Evolutionary conservation across 164 flowering plant genomes (phyloP), one percentile per base, ranked within the genome.

Genomic region (Macadamia integrifolia): DNA sequence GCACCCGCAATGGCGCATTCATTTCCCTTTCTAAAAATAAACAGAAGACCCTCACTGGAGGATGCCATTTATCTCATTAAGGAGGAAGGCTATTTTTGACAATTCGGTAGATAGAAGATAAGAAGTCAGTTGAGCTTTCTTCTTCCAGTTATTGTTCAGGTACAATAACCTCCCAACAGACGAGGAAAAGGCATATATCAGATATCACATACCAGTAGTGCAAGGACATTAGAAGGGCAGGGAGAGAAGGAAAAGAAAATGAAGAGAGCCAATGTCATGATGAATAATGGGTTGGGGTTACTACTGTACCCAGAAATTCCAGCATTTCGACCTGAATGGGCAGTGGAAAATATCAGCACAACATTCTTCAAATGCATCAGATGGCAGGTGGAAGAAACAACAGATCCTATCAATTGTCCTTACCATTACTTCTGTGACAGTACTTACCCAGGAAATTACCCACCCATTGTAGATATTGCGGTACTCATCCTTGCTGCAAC

Each of bases 371-470:
- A 81, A 58, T 85, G 88, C 61, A 61, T 70, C 40, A 75, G 79
- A 71, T 85, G 85, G 87, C 87, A 85, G 58, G 68, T 77, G 0
- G 87, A 85, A 73, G 84, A 83, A 61, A 85, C 87, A 55, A 43
- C 80, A 67, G 87, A 85, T 70, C 84, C 82, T 28, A 40, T 77
- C 62, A 61, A 64, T 73, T 85, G 88, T 74, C 86, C 87, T 59
- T 82, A 71, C 61, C 87, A 85, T 58, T 83, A 85, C 75, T 83
- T 63, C 80, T 83, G 88, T 56, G 82, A 81, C 69, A 83, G 83
- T 69, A 62, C 62, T 53, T 81, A 78, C 66, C 74, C 85, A 2
- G 85, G 82, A 1, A 70, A 81, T 56, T 79, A 83, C 55, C 78
- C 85, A 1, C 69, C 74, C 1, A 28, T 65, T 15, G 70, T 80